Conservation (phyloP, 805 yeast species). For the Suhomyces emberorum region DNA sequence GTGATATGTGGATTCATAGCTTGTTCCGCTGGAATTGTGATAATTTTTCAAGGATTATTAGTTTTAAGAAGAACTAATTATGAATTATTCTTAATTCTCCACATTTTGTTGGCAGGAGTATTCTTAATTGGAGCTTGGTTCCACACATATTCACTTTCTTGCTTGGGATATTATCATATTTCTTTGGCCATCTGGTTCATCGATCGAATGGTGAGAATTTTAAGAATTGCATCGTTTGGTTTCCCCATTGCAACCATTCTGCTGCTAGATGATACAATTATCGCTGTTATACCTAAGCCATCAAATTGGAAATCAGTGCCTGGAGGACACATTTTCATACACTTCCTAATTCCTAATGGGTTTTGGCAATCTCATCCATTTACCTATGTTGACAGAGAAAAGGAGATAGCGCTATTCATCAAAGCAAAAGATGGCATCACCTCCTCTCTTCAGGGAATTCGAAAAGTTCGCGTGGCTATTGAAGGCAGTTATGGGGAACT, state of each 20-base stretch:
- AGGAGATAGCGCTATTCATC: slow-evolving; percentile 16
- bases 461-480: slow-evolving; percentile 41
- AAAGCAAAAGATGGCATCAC: slow-evolving; percentile 28
- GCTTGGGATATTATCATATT: slow-evolving; percentile 15
- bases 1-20: slow-evolving; percentile 22
- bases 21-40: slow-evolving; percentile 9
- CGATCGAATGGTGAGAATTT: slow-evolving; percentile 20
- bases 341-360: slow-evolving; percentile 22
- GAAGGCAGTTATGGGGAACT: slow-evolving; percentile 62
- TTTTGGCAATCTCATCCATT: slow-evolving; percentile 35
- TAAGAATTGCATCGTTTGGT: slow-evolving; percentile 20
- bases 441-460: slow-evolving; percentile 30
- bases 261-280: slow-evolving; percentile 23
- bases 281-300: slow-evolving; percentile 21
- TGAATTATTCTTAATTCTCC: slow-evolving; percentile 21
- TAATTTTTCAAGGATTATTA: slow-evolving; percentile 19
- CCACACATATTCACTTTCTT: slow-evolving; percentile 10
- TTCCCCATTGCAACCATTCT: slow-evolving; percentile 21
- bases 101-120: slow-evolving; percentile 19
- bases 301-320: slow-evolving; percentile 22
- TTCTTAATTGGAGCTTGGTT: slow-evolving; percentile 20
- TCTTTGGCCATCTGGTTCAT: slow-evolving; percentile 22
- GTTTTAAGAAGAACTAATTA: slow-evolving; percentile 19
- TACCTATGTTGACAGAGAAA: slow-evolving; percentile 11
- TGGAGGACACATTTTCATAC: slow-evolving; percentile 24